A percentile compares a stretch with the other conserved stretches of the same genome.
These are phyloP conservation scores for Aspergillus terreus DNA, from an alignment of 2,329 filamentous ascomycete genomes.

Conservation along the genomic window DNA sequence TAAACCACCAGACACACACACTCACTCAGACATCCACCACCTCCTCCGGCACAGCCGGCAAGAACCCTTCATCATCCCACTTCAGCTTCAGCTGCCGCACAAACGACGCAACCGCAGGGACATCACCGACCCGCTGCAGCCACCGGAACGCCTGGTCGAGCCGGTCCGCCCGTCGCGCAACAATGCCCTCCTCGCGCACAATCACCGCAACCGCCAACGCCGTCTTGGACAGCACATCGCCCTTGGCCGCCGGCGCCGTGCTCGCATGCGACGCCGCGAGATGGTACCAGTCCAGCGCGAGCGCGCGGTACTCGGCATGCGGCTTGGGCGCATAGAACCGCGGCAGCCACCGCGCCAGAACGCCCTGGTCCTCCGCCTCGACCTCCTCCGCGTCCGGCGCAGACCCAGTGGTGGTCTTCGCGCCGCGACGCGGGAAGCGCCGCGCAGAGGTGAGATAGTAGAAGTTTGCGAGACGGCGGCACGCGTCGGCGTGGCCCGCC, in stretches of 20 bases:
- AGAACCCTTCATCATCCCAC: constrained; percentile 20
- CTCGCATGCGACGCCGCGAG: constrained; percentile 21
- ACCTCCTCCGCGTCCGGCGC: neutral
- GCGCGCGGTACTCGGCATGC: constrained; percentile 20
- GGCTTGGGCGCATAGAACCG: constrained; percentile 16
- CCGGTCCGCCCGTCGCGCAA: neutral
- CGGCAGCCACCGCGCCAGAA: constrained; percentile 2
- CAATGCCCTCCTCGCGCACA: constrained; percentile 21
- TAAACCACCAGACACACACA: neutral
- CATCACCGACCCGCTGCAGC: constrained; percentile 4
- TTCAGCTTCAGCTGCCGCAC: constrained; percentile 15
- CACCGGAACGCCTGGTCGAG: constrained; percentile 15
- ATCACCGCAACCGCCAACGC: constrained; percentile 28
- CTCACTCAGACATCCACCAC: constrained; percentile 20
- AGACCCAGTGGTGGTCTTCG: neutral
- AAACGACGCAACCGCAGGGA: constrained; percentile 7
- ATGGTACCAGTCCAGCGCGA: constrained; percentile 35
- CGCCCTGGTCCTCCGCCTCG: neutral
- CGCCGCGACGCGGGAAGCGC: constrained; percentile 19
- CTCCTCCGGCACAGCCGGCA: constrained; percentile 13
- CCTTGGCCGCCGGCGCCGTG: neutral
- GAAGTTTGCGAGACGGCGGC: constrained; percentile 32
- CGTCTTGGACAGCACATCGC: constrained; percentile 8
- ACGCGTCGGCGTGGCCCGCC: constrained; percentile 24
- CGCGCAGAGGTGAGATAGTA: constrained; percentile 33